Evolutionary conservation across 768 basidiomycete species (phyloP).

Genomic region (Trametopsis cervina): DNA sequence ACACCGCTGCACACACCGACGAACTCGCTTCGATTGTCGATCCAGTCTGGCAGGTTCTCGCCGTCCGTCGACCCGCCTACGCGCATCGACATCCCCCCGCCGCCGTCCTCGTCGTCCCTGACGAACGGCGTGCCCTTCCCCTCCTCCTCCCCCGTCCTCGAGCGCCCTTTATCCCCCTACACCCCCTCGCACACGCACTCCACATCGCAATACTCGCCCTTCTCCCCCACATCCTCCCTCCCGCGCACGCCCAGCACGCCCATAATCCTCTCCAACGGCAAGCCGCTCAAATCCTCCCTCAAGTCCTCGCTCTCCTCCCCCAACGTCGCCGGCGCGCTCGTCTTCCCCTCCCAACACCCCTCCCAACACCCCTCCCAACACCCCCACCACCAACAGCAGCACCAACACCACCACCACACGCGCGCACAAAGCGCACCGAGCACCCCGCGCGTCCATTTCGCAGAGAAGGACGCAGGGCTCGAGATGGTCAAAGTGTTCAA

Average conservation of each 20-base stretch:
- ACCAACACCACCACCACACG: slow-evolving; percentile 27
- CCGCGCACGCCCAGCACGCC: slow-evolving; percentile 32
- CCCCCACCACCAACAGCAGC: too few relatives aligned
- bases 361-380: too few relatives aligned
- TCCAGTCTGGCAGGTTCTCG: slow-evolving; percentile 18
- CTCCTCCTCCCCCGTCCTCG: slow-evolving; percentile 22
- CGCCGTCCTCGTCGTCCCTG: slow-evolving; percentile 4
- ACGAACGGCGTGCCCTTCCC: slow-evolving; percentile 36
- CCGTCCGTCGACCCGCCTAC: slow-evolving; percentile 16
- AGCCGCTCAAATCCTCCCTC: slow-evolving; percentile 81
- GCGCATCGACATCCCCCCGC: slow-evolving; percentile 17
- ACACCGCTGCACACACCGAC: slow-evolving; percentile 10
- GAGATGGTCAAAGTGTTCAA: slow-evolving; percentile 57
- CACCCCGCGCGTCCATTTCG: slow-evolving; percentile 57
- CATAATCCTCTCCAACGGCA: slow-evolving; percentile 64
- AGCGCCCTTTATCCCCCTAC: slow-evolving; percentile 14
- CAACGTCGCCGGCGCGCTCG: slow-evolving; percentile 31
- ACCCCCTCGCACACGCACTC: slow-evolving; percentile 18
- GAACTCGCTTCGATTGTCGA: slow-evolving; percentile 22
- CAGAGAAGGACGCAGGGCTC: slow-evolving; percentile 49
- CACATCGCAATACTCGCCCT: slow-evolving; percentile 2
- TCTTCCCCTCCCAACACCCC: too few relatives aligned
- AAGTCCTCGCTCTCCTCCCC: slow-evolving; percentile 55
- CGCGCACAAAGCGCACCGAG: slow-evolving; percentile 54
- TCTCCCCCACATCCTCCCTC: slow-evolving; percentile 4